Base-by-base conservation (phyloP, 75 land plant species). In the Adiantum capillusveneris region DNA sequence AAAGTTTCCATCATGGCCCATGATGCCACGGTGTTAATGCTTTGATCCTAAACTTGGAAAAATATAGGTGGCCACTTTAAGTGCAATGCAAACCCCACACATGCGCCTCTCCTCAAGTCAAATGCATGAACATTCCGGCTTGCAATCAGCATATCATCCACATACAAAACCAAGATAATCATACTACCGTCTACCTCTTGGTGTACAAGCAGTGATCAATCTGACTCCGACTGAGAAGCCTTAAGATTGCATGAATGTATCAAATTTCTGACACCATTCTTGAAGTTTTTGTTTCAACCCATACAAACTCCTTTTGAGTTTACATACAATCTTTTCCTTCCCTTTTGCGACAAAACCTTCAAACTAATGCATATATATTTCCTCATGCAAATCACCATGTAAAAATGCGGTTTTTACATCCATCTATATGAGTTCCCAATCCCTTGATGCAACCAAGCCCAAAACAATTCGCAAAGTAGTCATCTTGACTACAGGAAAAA, bases 321-420 rank as follows among this genome's bases (percentile, higher is more conserved):
- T 46, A 17, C 17, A 46, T 6, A 46, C 50, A 6, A 46, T 46
- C 6, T n/a, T 46, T 46, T 18, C 22, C 14, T 46, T 46, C 5
- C 50, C 50, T 46, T n/a, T 18, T 2, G 22, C 17, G 5, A 18
- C 17, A 17, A 18, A 17, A 46, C 50, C 50, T 46, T 46, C 50
- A 18, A 46, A 17, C 14, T 46, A 14, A 2, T 46, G 22, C 22
- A 46, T 46, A 51, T 72, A 60, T 22, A 61, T 64, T 18, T 73
- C 51, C 56, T 67, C 60, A 2, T 56, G 11, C 0, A 73, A 28
- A 34, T 66, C 65, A 34, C 70, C 70, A 66, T 67, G 59, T 7
- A 73, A 31, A 50, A 66, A 73, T 2, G 52, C 44, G 3, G 48
- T 55, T 27, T 73, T 73, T 14, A 66, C 76, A 66, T 67, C 76